Base-by-base conservation (phyloP, 352 stramenopile species). In the Pythium dissotocum region DNA sequence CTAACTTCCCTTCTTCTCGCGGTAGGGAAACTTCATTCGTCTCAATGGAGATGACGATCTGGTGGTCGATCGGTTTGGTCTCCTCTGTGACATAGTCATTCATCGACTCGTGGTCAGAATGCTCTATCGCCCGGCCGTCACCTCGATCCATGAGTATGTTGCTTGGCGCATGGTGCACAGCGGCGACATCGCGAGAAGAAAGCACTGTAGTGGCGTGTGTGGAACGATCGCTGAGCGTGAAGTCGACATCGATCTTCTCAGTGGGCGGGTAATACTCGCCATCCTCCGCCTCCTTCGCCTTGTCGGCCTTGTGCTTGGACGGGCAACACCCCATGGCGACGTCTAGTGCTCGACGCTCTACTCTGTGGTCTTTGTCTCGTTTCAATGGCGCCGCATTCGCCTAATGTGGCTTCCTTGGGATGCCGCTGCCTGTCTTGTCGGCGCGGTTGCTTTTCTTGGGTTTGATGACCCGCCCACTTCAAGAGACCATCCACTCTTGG, bases 271-370 rank as follows among this genome's bases (percentile, higher is more conserved):
- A 24, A 33, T 73, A 66, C 67, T 58, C 61, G 8, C 56, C 30
- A 28, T 69, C 61, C 35, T 21, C 65, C 2, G 21, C 21, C 21
- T 57, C 57, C 57, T 2, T 28, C 13, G 13, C 32, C 35, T 64
- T 69, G 30, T 9, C 32, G 32, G 52, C 42, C 59, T 65, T 69
- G 40, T 70, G 44, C 67, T 87, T 91, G 28, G 83, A 91, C 55
- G 81, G 71, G 61, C 78, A 91, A 70, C 82, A 91, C 13, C 81
- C 81, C 81, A 91, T 91, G 42, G 56, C 63, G n/a, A n/a, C 33
- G 40, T 28, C 57, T 26, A 10, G 28, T 24, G 13, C 53, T 44
- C 18, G 26, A 10, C 28, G 4, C 28, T 10, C 16, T 30, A 28
- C 28, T 18, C 52, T 14, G 24, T 58, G 2, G 7, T 46, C 53